Evolutionary conservation across 306 rosid species (phyloP).

Genomic region (Inga oerstediana): DNA sequence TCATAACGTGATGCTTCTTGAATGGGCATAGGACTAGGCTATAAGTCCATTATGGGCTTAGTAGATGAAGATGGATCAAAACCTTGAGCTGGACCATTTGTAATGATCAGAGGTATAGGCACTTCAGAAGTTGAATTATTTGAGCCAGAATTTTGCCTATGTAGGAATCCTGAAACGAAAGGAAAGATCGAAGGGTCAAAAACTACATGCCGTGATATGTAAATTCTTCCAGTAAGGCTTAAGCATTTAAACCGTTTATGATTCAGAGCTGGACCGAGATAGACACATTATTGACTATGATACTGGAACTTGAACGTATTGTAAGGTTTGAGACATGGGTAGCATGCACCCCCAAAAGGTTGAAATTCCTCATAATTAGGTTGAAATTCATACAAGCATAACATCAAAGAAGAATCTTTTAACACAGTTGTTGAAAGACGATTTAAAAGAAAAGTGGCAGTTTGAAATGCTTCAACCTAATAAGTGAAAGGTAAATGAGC

Average conservation of each 20-base stretch:
- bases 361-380: not conserved
- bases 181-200: not conserved
- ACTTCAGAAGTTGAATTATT: no score
- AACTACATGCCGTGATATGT: not conserved
- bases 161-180: no score
- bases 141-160: no score
- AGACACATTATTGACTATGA: not conserved
- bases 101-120: no score
- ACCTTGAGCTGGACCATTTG: no score
- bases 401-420: no score
- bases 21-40: no score
- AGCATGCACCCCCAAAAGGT: not conserved
- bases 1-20: no score
- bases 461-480: not conserved
- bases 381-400: no score
- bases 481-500: not conserved
- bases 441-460: not conserved
- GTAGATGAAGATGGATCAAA: no score
- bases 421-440: not conserved
- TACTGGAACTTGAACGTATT: not conserved
- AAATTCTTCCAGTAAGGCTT: not conserved
- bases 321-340: not conserved
- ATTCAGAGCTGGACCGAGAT: not conserved
- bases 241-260: not conserved
- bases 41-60: no score